Evolutionary conservation across 1,139 yeast genomes (phyloP).

Genomic region (Chernovozyma sophiae-reginae): DNA sequence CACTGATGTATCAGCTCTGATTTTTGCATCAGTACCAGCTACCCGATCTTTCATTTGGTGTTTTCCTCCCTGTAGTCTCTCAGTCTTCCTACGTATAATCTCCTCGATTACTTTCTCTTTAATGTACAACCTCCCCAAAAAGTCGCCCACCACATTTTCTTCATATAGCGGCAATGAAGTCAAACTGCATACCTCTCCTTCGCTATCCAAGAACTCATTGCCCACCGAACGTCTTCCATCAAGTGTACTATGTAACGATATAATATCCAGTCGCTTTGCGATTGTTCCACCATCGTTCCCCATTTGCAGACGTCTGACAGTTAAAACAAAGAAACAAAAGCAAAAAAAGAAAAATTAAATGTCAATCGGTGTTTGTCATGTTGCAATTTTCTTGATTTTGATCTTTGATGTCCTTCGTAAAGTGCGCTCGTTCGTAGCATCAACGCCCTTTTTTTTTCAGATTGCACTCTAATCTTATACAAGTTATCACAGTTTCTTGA

Average conservation of each 20-base stretch:
- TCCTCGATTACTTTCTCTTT: constrained; percentile 64
- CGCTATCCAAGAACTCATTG: constrained; percentile 3
- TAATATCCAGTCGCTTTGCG: constrained; percentile 41
- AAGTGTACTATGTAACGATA: constrained; percentile 30
- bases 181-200: constrained; percentile 19
- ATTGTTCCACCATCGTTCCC: constrained; percentile 53
- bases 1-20: too few relatives aligned
- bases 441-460: too few relatives aligned
- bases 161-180: constrained; percentile 24
- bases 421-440: too few relatives aligned
- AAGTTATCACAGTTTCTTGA: neutral
- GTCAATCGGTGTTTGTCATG: too few relatives aligned
- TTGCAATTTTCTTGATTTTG: too few relatives aligned
- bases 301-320: constrained; percentile 17
- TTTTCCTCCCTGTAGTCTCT: constrained; percentile 10
- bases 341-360: neutral
- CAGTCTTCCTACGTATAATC: constrained; percentile 34
- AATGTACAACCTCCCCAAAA: constrained; percentile 62
- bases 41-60: neutral
- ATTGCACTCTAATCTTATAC: neutral
- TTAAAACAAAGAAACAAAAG: constrained; percentile 2
- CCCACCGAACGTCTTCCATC: constrained; percentile 7
- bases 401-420: too few relatives aligned
- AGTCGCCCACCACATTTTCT: constrained; percentile 58
- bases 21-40: neutral